Evolutionary conservation across 1,284 basidiomycete species (phyloP), one percentile per base, ranked within the genome.

Genomic region (Ustilago loliicola): DNA sequence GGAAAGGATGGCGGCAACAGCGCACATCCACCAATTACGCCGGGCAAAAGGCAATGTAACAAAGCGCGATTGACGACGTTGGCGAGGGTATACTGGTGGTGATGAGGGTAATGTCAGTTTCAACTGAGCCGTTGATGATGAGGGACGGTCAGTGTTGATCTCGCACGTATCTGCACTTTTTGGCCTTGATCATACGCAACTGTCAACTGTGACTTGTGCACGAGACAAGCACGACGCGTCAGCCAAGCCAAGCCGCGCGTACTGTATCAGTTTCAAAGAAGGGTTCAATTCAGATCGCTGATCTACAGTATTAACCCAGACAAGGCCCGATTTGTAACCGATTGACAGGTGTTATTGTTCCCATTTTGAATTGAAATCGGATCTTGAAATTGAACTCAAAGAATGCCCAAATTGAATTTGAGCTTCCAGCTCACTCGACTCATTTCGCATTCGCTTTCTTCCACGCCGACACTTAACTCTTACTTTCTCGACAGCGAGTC

Each of bases 401-500:
- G 9, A 3, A 15, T 10, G 15, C 17, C 9, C 19, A n/a, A 45
- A 3, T 54, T 45, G 29, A 62, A 38, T 15, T 29, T 10, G 5
- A 47, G 23, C 45, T 72, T 72, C 69, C 69, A 72, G 54, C 69
- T 72, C 69, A 72, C 59, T 54, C 27, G 32, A 50, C 63, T 60
- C 40, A 25, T 32, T 48, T 48, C 5, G 23, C n/a, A 25, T 25
- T 29, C 15, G 27, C 17, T 48, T 36, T 32, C 50, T 52, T 52
- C 29, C 50, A 52, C 40, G 40, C 54, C 36, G 34, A 50, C 40
- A 47, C 32, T 48, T 50, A 34, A n/a, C n/a, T 40, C 45, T 25
- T 38, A n/a, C n/a, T 38, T 29, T 8, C 10, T 53, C 27, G 25
- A 23, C 15, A 27, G 6, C 29, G 8, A 27, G 29, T 34, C 32